Evolutionary conservation across 225 moss, liverwort and hornwort species (phyloP).

Genomic region (Rhytidiadelphus loreus): DNA sequence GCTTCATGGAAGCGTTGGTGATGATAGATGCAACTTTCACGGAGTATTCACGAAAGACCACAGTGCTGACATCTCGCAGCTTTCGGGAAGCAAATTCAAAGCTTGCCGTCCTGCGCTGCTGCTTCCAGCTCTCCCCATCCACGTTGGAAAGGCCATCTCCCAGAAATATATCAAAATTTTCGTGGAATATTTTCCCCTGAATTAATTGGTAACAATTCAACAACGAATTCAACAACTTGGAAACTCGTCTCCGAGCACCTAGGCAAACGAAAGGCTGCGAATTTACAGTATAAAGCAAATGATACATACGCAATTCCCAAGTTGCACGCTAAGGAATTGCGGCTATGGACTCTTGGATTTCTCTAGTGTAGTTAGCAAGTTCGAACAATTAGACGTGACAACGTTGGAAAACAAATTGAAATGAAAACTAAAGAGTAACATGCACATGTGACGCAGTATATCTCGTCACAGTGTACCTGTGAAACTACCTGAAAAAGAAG

Average conservation of each 20-base stretch:
- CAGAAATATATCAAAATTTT: conserved; percentile 29
- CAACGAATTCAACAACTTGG: too few relatives aligned
- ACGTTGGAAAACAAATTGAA: too few relatives aligned
- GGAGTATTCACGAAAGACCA: conserved; percentile 34
- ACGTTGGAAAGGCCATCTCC: conserved; percentile 68
- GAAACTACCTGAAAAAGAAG: not conserved
- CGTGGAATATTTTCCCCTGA: conserved; percentile 33
- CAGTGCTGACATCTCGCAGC: conserved; percentile 38
- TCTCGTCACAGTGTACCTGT: not conserved
- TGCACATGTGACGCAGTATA: not conserved
- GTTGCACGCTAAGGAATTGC: not conserved
- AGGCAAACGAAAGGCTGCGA: not conserved
- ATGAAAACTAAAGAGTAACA: not conserved
- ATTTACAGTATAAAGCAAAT: not conserved
- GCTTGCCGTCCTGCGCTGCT: conserved; percentile 64
- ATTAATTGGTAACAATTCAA: not conserved
- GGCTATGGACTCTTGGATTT: not conserved
- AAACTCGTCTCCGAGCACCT: not conserved
- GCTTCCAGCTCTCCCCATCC: conserved; percentile 62
- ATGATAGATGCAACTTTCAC: conserved; percentile 32
- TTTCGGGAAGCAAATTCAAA: conserved; percentile 43
- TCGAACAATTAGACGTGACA: not conserved
- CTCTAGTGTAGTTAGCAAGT: not conserved
- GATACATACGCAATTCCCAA: not conserved
- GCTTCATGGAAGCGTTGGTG: not conserved